Base-by-base conservation (phyloP, 176 grass and related monocot genomes). In the Miscanthus lutarioriparius region DNA sequence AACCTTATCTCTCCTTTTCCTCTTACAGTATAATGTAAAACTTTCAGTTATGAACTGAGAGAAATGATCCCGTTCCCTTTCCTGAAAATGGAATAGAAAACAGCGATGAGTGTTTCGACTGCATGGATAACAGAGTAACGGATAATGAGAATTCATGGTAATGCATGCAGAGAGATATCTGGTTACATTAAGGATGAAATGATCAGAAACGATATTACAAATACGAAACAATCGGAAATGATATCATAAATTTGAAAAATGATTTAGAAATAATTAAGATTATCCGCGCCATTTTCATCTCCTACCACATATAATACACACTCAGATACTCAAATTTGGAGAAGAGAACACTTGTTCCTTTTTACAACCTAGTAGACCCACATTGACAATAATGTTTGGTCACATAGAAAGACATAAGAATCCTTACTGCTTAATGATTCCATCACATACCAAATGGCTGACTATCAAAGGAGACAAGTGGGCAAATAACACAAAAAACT, bases 1-100 rank as follows among this genome's bases (percentile, higher is more conserved):
- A 85, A 99, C 97, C 97, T 99, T 99, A 80, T 99, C 97, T 86
- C 90, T 89, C 86, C 97, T 96, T 92, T 99, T 99, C 86, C 97
- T 94, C 78, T 89, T 99, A 85, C 93, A 99, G 77, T 99, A 99
- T 72, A 87, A 92, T 32, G 86, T 92, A 87, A 99, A 99, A 51
- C 93, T 75, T 94, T 99, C 97, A 25, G 86, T 99, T 71, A 99
- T 94, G 63, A 99, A 99, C 80, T 96, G 88, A 66, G 93, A 96
- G 72, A 99, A 99, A 94, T 99, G 97, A 77, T 96, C 97, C 38
- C 93, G 88, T 65, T 99, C 97, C 63, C 88, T 92, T 92, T 99
- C 97, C 97, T 99, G 74, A 26, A 78, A 73, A 80, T 82, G 28
- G 81, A 77, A 62, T 71, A 67, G 39, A 37, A 71, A 74, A 86